Evolutionary conservation across 768 basidiomycete genomes (phyloP), one percentile per base, ranked within the genome.

Genomic region (Lanmaoa pseudosensibilis): DNA sequence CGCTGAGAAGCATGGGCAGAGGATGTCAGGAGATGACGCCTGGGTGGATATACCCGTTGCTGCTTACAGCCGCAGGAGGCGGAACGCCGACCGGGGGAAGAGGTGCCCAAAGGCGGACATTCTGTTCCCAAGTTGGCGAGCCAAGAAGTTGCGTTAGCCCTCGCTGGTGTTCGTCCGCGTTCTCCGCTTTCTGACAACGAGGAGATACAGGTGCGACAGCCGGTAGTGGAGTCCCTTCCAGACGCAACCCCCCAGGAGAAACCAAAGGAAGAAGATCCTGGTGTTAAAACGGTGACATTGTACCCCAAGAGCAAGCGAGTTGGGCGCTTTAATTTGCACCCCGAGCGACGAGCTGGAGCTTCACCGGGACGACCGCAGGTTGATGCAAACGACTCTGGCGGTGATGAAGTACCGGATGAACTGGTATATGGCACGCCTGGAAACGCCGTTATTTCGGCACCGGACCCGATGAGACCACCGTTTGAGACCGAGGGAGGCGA

Each of bases 251-350:
- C 52, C 3, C 47, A 59, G 47, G 78, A 82, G 65, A 59, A 68
- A 48, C 77, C 80, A 54, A 77, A 80, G n/a, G n/a, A n/a, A 36
- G 59, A 65, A 55, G 82, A 82, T 62, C 71, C 73, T 25, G 81
- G 83, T 59, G 77, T 84, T 5, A 80, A 59, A 19, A 70, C 70
- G 12, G 65, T 74, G 50, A 72, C 72, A 68, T 74, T 66, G 23
- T 70, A 70, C 39, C 73, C 68, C 41, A 74, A 63, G 46, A 40
- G 46, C 46, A 73, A 50, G 43, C 79, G 87, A n/a, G 49, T 84
- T 27, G 86, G 87, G 0, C 91, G 91, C 68, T 92, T 92, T 66
- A 89, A 90, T 67, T 63, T 90, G 15, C 89, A 92, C 67, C 89
- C 89, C n/a, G 89, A 91, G 44, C 78, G 89, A 44, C 75, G 85